Base-by-base conservation (phyloP, 352 stramenopile species). In the Phytophthora uliginosa region DNA sequence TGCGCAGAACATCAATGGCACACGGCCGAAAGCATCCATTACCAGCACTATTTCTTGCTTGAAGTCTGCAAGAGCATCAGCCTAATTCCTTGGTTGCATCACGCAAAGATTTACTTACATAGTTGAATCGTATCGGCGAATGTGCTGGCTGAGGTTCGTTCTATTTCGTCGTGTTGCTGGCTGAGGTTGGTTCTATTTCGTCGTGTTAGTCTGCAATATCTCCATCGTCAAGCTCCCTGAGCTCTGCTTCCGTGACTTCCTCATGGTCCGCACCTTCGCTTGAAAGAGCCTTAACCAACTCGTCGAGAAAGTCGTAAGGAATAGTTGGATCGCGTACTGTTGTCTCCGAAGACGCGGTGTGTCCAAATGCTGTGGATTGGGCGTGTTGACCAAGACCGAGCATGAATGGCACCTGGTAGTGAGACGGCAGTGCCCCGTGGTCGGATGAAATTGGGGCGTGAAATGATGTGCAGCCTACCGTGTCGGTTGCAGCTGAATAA, bases 171-270 rank as follows among this genome's bases (percentile, higher is more conserved):
- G n/a, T 33, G 18, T 8, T 57, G n/a, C 8, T 13, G 48, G n/a
- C 48, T 54, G 20, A 54, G 12, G 48, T 7, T 54, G 20, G 12
- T 7, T 54, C 48, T 54, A 28, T 31, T 6, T 53, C n/a, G 40
- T 48, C 24, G n/a, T 33, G 18, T 8, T 57, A 57, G 22, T 59
- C 34, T 54, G n/a, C 36, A 36, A 52, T 9, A 15, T 67, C 50
- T 59, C 36, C 56, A 9, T 74, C 66, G 31, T 66, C 62, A 20
- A 71, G 56, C 5, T 75, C 62, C 36, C 66, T 66, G 22, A 71
- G 55, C 24, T 75, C 33, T 54, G 66, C 62, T 18, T 71, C 61
- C 4, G 61, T 71, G 61, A 73, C 18, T 12, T 70, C 68, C 15
- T 75, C 68, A 20, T 71, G 56, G 10, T 71, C 67, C 0, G 8